Base-by-base conservation (phyloP, 331 rosid genomes). In the Spiraea crenata region DNA sequence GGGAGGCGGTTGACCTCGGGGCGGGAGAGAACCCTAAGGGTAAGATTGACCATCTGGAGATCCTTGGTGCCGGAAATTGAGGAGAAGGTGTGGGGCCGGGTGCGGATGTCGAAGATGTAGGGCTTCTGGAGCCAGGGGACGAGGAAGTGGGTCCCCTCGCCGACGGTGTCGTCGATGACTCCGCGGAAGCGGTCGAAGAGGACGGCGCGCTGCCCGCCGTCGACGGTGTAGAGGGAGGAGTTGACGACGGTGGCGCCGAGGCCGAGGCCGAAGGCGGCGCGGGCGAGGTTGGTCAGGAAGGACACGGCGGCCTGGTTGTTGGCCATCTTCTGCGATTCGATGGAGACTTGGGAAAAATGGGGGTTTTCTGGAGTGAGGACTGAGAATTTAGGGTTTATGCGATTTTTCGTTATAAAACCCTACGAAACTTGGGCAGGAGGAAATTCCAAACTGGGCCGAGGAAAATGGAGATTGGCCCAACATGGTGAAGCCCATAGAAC, bases 101-200 rank as follows among this genome's bases (percentile, higher is more conserved):
- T 92, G 5, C 97, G 90, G 63, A 92, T 90, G 58, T 92, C 98
- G 69, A 92, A 92, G 68, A 92, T 76, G 85, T 81, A 90, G 19
- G 97, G 96, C 75, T 90, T 92, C 65, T 92, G 97, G 39, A 92
- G 96, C 98, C 98, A 92, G 5, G 96, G 96, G 75, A 92, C 46
- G 4, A 92, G 85, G 82, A 92, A 92, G 9, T 90, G 98, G 5
- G 98, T 92, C 0, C 97, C 98, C 52, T 92, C 98, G 9, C 90
- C 91, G 0, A 88, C 75, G 13, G 93, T 82, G 0, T 85, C 83
- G 13, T 88, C 96, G 2, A 90, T 88, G 3, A 92, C 87, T 2
- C 96, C 97, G 0, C 96, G 89, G 81, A 92, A 88, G 0, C 98
- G 87, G 62, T 92, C 93, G 75, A 90, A 92, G 49, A 92, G 93